Percentiles rank a stretch among this genome's conserved stretches.
These are phyloP conservation scores for Epithemia pelagica DNA, from an alignment of 108 stramenopile species.

Conservation along the genomic window DNA sequence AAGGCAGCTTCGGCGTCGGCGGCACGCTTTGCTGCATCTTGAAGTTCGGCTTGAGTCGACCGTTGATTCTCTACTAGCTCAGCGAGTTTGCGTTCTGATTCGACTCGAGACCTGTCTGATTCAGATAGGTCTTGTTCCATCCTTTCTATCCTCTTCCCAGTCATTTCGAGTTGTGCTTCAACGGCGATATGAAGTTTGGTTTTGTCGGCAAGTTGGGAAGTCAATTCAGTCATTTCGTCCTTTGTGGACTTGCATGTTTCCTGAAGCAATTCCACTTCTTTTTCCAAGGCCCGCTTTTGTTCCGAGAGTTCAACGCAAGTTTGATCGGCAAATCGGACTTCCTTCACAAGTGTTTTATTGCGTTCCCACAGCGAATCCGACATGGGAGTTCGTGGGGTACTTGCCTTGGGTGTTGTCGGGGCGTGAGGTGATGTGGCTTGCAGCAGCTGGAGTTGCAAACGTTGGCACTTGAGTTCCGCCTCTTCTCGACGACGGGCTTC, in stretches of 20 bases:
- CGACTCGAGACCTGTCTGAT: background rate
- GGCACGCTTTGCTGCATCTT: background rate
- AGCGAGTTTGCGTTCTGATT: background rate
- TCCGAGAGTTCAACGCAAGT: conserved; percentile 71
- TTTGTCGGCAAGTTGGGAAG: background rate
- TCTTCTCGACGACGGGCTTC: background rate
- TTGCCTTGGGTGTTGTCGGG: background rate
- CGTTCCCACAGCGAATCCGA: conserved; percentile 45
- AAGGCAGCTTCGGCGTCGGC: background rate
- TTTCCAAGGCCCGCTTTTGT: conserved; percentile 23
- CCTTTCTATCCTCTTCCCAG: background rate
- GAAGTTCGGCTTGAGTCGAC: background rate
- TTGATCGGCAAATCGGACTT: conserved; percentile 81
- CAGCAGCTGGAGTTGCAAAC: background rate
- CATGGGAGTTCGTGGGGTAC: background rate
- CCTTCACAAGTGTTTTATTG: conserved; percentile 73
- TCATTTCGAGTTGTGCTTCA: background rate
- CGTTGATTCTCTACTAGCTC: background rate
- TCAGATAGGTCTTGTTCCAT: background rate
- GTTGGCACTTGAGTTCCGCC: background rate
- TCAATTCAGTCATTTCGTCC: background rate
- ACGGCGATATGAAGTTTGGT: background rate
- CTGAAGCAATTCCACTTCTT: conserved; percentile 2
- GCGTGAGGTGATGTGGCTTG: background rate
- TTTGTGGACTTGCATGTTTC: background rate